phyloP scores from a whole-genome alignment of 306 rosid genomes.

The Cucumis hystrix region DNA sequence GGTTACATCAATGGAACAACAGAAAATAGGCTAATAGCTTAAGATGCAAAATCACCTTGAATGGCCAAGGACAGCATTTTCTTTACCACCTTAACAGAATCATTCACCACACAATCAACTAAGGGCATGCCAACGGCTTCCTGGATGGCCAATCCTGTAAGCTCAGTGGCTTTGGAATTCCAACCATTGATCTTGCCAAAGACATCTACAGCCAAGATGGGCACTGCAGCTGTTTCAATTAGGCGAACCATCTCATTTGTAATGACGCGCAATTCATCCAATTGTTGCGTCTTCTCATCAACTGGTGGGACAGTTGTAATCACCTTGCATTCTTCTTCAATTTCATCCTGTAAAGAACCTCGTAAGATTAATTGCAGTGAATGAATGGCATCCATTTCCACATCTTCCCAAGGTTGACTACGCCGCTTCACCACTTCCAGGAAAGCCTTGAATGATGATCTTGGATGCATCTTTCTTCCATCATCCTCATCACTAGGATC shows the following conservation, averaged over 20 bases:
- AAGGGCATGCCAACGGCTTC: slow-evolving; percentile 25
- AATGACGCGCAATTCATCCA: slow-evolving; percentile 18
- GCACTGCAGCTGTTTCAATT: slow-evolving; percentile 34
- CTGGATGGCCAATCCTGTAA: slow-evolving; percentile 25
- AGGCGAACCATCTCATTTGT: slow-evolving; percentile 34
- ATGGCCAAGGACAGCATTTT: slow-evolving; percentile 19
- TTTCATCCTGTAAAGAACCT: slow-evolving; percentile 21
- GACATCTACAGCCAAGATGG: slow-evolving; percentile 29
- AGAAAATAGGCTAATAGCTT: neutral
- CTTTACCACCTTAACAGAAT: slow-evolving; percentile 24
- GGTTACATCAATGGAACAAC: neutral
- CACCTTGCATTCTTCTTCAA: slow-evolving; percentile 17
- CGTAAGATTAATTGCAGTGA: slow-evolving; percentile 31
- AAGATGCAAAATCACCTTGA: slow-evolving; percentile 18
- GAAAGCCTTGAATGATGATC: slow-evolving; percentile 37
- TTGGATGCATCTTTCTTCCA: slow-evolving; percentile 35
- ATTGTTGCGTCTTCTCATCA: slow-evolving; percentile 25
- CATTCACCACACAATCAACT: slow-evolving; percentile 21
- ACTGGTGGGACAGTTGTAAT: slow-evolving; percentile 20
- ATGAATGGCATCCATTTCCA: slow-evolving; percentile 37
- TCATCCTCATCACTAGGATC: slow-evolving; percentile 26
- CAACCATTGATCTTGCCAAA: slow-evolving; percentile 27
- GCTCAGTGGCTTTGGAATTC: slow-evolving; percentile 27
- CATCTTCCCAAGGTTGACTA: slow-evolving; percentile 31
- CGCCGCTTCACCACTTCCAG: slow-evolving; percentile 30